Base-by-base conservation (phyloP, 192 early-diverging fungal genomes). In the Lobosporangium transversale region DNA sequence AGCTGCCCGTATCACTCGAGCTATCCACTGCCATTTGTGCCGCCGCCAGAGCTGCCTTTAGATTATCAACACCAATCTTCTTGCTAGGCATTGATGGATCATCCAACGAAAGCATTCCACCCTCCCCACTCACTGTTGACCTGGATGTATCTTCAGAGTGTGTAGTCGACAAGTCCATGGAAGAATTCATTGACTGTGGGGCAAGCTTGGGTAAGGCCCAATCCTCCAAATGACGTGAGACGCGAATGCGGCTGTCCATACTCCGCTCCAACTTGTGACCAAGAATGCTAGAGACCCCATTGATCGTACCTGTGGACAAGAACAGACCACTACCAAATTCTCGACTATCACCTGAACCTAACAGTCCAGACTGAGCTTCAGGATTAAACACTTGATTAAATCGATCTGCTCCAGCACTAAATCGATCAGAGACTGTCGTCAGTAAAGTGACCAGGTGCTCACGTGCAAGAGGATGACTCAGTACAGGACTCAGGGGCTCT, bases 161-260 rank as follows among this genome's bases (percentile, higher is more conserved):
- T 0, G 45, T 59, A 2, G 20, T 37, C 12, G 64, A 67, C 24
- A 66, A 18, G 33, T 76, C 65, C 2, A 53, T 66, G 18, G 73
- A 76, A 4, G 61, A 62, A 1, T 43, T 47, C 3, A 65, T 62
- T 0, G 49, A 26, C 23, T 60, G 58, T 2, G 73, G 33, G 14
- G 67, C 42, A 26, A 76, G 54, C 53, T 76, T 76, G 7, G 73
- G 73, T 58, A 76, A 57, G 9, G 73, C 64, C 73, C 73, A 76
- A 21, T 76, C 73, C 37, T 66, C 73, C 12, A 76, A 44, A 43
- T 67, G 73, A 20, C 73, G 73, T 11, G 73, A 76, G 15, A 76
- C 65, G 23, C 73, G 64, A 29, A 76, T 76, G 4, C 73, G 63
- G 27, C 73, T 76, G 24, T 76, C 73, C 51, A 66, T 52, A 53